phyloP scores from a whole-genome alignment of 371 early-diverging fungal species.

The Mycotypha africana region DNA sequence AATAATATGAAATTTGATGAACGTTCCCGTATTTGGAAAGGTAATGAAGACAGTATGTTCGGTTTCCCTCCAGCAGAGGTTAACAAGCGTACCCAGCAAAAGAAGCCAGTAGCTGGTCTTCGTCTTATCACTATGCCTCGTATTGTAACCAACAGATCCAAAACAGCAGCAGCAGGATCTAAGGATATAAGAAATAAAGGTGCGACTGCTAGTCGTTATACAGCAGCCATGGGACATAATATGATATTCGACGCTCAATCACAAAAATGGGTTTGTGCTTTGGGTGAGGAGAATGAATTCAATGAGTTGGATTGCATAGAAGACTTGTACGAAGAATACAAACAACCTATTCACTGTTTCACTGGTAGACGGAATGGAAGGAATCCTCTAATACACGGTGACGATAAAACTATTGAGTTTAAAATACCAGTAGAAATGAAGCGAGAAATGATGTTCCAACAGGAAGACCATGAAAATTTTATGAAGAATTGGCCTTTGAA shows the following conservation, averaged over 20 bases:
- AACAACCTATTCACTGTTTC: neutral
- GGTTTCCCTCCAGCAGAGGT: no score
- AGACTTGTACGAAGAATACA: slow-evolving; percentile 9
- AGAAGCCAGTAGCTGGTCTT: slow-evolving; percentile 4
- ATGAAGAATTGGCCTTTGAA: slow-evolving; percentile 22
- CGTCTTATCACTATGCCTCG: slow-evolving; percentile 20
- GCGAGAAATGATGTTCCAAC: slow-evolving; percentile 22
- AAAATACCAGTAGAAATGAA: slow-evolving; percentile 18
- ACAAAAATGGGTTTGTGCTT: slow-evolving; percentile 13
- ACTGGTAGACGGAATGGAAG: neutral
- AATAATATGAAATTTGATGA: slow-evolving; percentile 33
- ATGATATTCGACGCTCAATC: slow-evolving; percentile 13
- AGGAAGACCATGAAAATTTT: slow-evolving; percentile 21
- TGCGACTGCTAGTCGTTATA: slow-evolving; percentile 8
- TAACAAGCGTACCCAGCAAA: no score
- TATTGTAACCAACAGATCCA: no score
- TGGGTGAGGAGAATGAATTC: slow-evolving; percentile 6
- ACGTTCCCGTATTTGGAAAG: slow-evolving; percentile 20
- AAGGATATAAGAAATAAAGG: no score
- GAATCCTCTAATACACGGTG: no score
- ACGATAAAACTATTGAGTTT: slow-evolving; percentile 20
- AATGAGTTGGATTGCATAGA: slow-evolving; percentile 15
- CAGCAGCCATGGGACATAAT: slow-evolving; percentile 7
- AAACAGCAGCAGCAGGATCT: no score
- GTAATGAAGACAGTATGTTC: slow-evolving; percentile 22